Evolutionary conservation across 139 green algal species (phyloP), one percentile per base, ranked within the genome.

Genomic region (Chlamydomonas incerta): DNA sequence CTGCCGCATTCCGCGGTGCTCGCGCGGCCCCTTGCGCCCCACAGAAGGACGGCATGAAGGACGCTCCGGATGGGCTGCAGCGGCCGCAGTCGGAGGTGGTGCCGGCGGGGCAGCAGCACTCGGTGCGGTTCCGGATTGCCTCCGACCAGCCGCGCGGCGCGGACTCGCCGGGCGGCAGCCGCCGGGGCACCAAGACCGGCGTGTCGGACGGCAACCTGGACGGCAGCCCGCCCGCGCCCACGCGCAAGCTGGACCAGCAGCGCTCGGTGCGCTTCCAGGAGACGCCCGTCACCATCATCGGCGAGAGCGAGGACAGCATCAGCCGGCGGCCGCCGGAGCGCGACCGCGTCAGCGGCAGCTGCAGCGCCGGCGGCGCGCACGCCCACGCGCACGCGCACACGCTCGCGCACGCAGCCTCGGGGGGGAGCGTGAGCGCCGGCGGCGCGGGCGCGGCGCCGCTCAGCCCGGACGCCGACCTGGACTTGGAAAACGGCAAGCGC

Each of bases 251-350:
- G 37, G 79, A 85, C 66, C 60, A 68, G 46, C 65, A 75, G 47
- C 79, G 79, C 31, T 76, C 79, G 3, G 79, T 85, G 21, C 79
- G 79, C 14, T 85, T 85, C 63, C 65, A 85, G 79, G 79, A 85
- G 67, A 69, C 79, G n/a, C 79, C 79, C 6, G 65, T 75, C 13
- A 52, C 41, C 31, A 85, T 85, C n/a, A 67, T 85, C 33, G 65
- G 66, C 24, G 69, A 24, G 11, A 57, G 33, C 67, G 47, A 75
- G 5, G 65, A 67, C 23, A 66, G 18, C 77, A 28, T 5, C 29
- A 37, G n/a, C n/a, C 11, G 14, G 63, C 26, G 63, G 29, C 63
- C n/a, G n/a, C 26, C 63, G n/a, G 41, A 50, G 41, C 41, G 41
- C 41, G 41, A 50, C 41, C 41, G 41, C 41, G 8, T 3, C 62